Percentiles rank a stretch among this genome's conserved stretches.
Conservation (phyloP, 1,139 yeast species). For the Kodamaea ohmeri region DNA sequence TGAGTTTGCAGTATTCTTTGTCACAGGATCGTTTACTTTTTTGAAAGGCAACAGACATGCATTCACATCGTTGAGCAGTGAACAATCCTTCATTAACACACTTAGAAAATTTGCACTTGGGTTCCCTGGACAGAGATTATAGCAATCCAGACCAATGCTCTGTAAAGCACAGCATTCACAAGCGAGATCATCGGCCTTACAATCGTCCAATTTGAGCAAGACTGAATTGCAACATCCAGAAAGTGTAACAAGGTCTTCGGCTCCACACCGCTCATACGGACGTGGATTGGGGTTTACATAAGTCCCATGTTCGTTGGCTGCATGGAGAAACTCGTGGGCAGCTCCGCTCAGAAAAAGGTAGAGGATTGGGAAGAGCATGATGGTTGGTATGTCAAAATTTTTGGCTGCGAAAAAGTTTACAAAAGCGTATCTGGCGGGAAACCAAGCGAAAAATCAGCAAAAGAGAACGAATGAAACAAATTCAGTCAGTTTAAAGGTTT, state of each 20-base stretch:
- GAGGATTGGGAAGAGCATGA: neutral
- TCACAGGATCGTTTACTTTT: conserved; percentile 29
- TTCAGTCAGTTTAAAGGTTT: no score
- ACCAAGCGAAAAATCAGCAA: neutral
- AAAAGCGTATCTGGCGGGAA: conserved; percentile 1
- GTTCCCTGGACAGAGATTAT: conserved; percentile 48
- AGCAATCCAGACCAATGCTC: conserved; percentile 43
- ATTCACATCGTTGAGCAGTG: conserved; percentile 45
- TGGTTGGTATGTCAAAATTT: neutral
- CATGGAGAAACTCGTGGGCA: conserved; percentile 1
- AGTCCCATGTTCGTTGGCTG: conserved; percentile 38
- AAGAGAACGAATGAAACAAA: no score
- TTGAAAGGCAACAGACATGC: conserved; percentile 52
- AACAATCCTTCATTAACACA: conserved; percentile 46
- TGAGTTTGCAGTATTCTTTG: no score
- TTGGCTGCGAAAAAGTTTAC: conserved; percentile 7
- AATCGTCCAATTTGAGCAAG: conserved; percentile 41
- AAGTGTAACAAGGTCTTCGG: conserved; percentile 42
- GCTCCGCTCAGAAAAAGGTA: neutral
- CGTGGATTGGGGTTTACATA: conserved; percentile 49
- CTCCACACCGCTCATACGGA: conserved; percentile 34
- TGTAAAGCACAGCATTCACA: conserved; percentile 58
- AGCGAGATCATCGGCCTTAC: conserved; percentile 52
- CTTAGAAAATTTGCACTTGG: conserved; percentile 47
- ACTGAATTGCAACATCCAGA: conserved; percentile 48